Evolutionary conservation across 164 flowering plant species (phyloP).

Genomic region (Magnolia officinalis): DNA sequence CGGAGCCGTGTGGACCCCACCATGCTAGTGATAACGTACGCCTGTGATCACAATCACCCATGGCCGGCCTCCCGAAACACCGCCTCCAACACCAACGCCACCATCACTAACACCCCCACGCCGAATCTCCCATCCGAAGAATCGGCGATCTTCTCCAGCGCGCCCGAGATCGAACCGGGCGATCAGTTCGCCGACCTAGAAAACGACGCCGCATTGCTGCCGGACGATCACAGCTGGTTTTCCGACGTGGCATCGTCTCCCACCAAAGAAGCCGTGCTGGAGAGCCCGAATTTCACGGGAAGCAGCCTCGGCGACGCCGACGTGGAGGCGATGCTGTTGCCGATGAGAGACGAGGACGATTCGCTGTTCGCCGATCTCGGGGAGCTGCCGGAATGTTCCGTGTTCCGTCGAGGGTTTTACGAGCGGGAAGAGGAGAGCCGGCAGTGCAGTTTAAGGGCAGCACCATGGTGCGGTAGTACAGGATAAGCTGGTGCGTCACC

Average conservation of each 20-base stretch:
- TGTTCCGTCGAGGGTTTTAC: constrained; percentile 43
- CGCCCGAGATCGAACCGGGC: constrained; percentile 13
- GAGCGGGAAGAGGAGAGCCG: constrained; percentile 30
- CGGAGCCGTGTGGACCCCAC: constrained; percentile 73
- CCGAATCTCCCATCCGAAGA: constrained; percentile 11
- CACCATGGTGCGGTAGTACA: constrained; percentile 43
- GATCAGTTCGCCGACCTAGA: constrained; percentile 31
- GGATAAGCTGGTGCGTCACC: constrained; percentile 13
- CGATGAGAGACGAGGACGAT: constrained; percentile 69
- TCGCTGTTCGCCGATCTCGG: constrained; percentile 86
- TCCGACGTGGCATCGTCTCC: constrained; percentile 35
- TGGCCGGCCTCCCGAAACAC: constrained; percentile 24
- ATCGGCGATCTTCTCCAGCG: constrained; percentile 9
- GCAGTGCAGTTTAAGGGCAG: constrained; percentile 26
- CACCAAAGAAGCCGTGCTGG: constrained; percentile 27
- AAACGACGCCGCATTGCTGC: constrained; percentile 35
- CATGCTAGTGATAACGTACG: constrained; percentile 74
- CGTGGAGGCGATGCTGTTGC: constrained; percentile 33
- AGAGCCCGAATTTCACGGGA: constrained; percentile 46
- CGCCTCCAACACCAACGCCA: constrained; percentile 9
- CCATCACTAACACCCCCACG: constrained; percentile 10
- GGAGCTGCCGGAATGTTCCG: constrained; percentile 84
- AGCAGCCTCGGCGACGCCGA: constrained; percentile 23
- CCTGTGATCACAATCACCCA: constrained; percentile 86
- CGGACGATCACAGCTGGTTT: constrained; percentile 18